phyloP scores from a whole-genome alignment of 345 rosid species.

The Linum usitatissimum region DNA sequence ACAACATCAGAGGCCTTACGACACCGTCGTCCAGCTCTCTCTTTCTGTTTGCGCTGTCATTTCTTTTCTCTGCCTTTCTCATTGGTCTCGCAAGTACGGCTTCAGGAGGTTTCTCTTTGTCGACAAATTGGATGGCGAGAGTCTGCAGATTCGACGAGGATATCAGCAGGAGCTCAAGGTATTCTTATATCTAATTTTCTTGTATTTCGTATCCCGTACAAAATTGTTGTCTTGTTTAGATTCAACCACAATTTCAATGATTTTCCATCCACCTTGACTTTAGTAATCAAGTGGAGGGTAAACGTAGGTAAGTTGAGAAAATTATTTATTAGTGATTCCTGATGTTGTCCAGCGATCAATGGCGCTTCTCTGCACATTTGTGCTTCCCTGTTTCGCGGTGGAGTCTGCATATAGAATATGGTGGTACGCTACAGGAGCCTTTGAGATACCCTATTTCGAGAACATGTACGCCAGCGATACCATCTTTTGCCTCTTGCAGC shows the following conservation, averaged over 20 bases:
- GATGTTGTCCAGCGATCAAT: slow-evolving; percentile 47
- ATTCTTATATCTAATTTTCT: not conserved
- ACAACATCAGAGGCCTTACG: slow-evolving; percentile 65
- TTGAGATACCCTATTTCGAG: slow-evolving; percentile 48
- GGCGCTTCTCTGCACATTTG: slow-evolving; percentile 56
- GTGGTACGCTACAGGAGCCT: slow-evolving; percentile 71
- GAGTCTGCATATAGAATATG: slow-evolving; percentile 77
- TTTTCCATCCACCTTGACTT: not conserved
- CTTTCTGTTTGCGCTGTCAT: slow-evolving; percentile 59
- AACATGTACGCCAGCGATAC: slow-evolving; percentile 41
- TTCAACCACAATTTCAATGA: not conserved
- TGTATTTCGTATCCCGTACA: too few relatives aligned
- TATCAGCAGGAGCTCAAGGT: slow-evolving; percentile 64
- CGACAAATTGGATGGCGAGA: slow-evolving; percentile 49
- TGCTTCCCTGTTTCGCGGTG: slow-evolving; percentile 55
- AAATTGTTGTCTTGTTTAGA: not conserved
- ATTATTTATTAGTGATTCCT: not conserved
- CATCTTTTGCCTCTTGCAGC: slow-evolving; percentile 53
- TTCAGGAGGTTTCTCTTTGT: slow-evolving; percentile 54
- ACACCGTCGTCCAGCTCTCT: slow-evolving; percentile 56
- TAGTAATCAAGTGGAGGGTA: not conserved
- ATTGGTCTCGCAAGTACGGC: slow-evolving; percentile 72
- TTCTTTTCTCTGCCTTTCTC: slow-evolving; percentile 49
- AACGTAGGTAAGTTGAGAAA: not conserved
- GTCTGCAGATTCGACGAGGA: slow-evolving; percentile 39